Evolutionary conservation across 352 stramenopile species (phyloP), one percentile per base, ranked within the genome.

Genomic region (Globisporangium spiculum): DNA sequence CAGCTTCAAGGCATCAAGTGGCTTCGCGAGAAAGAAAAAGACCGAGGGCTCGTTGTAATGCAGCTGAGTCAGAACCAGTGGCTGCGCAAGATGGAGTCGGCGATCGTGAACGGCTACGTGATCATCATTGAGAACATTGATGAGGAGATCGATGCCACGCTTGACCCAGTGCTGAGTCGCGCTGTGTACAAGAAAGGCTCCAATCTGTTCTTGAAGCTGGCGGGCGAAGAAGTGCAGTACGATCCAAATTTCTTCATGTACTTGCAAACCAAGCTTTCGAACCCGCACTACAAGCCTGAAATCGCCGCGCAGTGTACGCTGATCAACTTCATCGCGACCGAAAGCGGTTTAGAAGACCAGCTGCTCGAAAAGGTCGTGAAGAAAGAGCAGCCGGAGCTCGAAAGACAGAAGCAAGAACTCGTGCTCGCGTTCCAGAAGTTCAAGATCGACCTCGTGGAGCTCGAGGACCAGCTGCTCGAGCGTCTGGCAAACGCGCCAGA

Each of bases 1-100:
- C 97, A 99, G 74, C 74, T 97, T 20, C 97, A 99, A 78, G 97
- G 96, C 6, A 99, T 99, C 79, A 99, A 99, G 72, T 99, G 97
- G 97, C 89, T 99, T 18, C 88, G 89, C 50, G 88, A 94, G 61
- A 98, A 98, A 67, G 94, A 99, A 73, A 97, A 98, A 68, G 87
- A 94, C 54, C 88, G 94, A 22, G 83, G 93, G 0, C 74, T 99
- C 0, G 75, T 97, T 18, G 94, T 98, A 52, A 87, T 99, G 70
- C 96, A 99, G 63, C 68, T 99, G 22, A 98, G 90, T 4, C 95
- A 99, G 73, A 98, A 98, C 69, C 96, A 98, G 64, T 99, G 97
- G 97, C 75, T 98, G 27, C 92, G 95, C 48, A 93, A 98, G 69
- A 94, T 98, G 60, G 90, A 97, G 65, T 89, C 79, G 20, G 96